phyloP scores from a whole-genome alignment of 2,329 filamentous ascomycete genomes.

The Pseudogymnoascus verrucosus region DNA sequence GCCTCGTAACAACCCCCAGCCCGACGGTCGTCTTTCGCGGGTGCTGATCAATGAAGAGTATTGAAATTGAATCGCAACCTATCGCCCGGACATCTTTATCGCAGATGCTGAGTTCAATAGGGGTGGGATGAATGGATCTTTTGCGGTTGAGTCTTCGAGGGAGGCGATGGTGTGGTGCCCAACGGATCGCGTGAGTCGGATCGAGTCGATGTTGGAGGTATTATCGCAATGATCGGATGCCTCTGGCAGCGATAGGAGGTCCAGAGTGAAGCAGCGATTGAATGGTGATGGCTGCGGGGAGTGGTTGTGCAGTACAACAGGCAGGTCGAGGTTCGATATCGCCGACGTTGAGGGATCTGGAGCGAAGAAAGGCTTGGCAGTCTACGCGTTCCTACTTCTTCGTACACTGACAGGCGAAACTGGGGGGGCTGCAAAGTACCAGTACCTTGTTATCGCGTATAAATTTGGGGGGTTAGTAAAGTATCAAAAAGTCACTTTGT shows the following conservation, averaged over 20 bases:
- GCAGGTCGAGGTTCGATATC: neutral
- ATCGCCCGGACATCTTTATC: neutral
- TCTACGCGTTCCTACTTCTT: neutral
- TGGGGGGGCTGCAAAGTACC: neutral
- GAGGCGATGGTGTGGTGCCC: neutral
- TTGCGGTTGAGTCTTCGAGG: neutral
- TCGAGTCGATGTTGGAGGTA: neutral
- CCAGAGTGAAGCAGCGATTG: neutral
- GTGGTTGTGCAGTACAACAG: neutral
- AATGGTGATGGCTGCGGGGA: neutral
- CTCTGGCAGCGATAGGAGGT: neutral
- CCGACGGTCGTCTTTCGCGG: neutral
- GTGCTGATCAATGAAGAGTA: neutral
- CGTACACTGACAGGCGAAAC: neutral
- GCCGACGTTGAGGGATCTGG: constrained; percentile 1
- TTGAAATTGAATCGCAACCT: neutral
- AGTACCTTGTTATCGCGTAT: neutral
- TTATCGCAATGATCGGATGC: neutral
- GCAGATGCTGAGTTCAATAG: constrained; percentile 3
- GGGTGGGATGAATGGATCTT: neutral
- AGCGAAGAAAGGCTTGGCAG: neutral
- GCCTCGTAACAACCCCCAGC: constrained; percentile 1
- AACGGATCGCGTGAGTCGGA: neutral
- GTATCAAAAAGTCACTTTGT: neutral
- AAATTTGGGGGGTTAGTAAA: neutral